A percentile compares a stretch with the other conserved stretches of the same genome.
Conservation (phyloP, 2,329 filamentous ascomycete species). For the Paecilomyces fulvus region DNA sequence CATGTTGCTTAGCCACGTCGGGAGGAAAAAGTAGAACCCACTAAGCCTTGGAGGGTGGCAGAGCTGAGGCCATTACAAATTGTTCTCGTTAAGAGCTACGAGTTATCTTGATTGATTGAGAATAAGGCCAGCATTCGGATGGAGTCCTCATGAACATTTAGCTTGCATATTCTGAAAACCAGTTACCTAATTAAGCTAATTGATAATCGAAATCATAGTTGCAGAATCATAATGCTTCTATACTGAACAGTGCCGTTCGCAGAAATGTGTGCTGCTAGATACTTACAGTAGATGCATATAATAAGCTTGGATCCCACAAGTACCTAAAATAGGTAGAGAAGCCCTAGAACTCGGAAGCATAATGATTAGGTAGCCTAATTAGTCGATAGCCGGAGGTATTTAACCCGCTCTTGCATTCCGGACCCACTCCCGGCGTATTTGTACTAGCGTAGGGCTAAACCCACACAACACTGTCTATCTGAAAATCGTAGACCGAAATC, state of each 20-base stretch:
- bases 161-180: too few relatives aligned
- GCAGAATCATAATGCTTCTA: too few relatives aligned
- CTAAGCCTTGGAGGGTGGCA: too few relatives aligned
- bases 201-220: too few relatives aligned
- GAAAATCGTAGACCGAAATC: slow-evolving; percentile 33
- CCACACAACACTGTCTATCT: slow-evolving; percentile 33
- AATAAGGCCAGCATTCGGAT: too few relatives aligned
- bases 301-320: neutral
- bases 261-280: too few relatives aligned
- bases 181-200: too few relatives aligned
- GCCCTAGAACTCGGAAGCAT: neutral
- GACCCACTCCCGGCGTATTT: slow-evolving; percentile 10
- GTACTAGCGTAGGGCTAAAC: slow-evolving; percentile 37
- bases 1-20: neutral
- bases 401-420: slow-evolving; percentile 1
- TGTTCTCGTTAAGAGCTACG: too few relatives aligned
- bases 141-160: too few relatives aligned
- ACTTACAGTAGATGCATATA: neutral
- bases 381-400: neutral
- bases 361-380: slow-evolving; percentile 8
- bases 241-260: too few relatives aligned
- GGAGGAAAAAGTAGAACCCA: neutral
- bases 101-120: too few relatives aligned
- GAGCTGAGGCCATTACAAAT: too few relatives aligned
- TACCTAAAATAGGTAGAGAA: neutral